These are phyloP conservation scores for Flammula alnicola DNA, from an alignment of 1,284 basidiomycete genomes.

Conservation along the genomic window DNA sequence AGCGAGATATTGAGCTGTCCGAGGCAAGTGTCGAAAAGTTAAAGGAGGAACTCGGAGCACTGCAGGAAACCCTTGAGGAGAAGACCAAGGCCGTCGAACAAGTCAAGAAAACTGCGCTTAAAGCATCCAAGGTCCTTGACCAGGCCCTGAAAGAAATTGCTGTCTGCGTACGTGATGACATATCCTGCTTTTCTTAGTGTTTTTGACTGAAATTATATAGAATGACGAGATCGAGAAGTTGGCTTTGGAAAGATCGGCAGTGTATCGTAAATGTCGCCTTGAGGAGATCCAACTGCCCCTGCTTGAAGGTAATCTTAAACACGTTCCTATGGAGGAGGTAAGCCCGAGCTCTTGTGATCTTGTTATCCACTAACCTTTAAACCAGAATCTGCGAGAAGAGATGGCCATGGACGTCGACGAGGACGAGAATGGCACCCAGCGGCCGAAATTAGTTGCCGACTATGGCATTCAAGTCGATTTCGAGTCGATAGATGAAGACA, in stretches of 20 bases:
- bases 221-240: slow-evolving; percentile 95
- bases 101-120: slow-evolving; percentile 72
- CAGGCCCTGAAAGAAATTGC: slow-evolving; percentile 91
- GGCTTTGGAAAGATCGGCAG: slow-evolving; percentile 82
- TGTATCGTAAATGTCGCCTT: slow-evolving; percentile 91
- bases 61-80: slow-evolving; percentile 72
- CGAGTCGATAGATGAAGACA: slow-evolving; percentile 81
- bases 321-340: slow-evolving; percentile 95
- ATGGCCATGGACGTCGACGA: slow-evolving; percentile 92
- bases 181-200: not conserved
- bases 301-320: slow-evolving; percentile 74
- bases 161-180: slow-evolving; percentile 55
- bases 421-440: slow-evolving; percentile 79
- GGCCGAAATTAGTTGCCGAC: slow-evolving; percentile 73
- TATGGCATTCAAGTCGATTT: slow-evolving; percentile 95
- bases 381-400: slow-evolving; percentile 78
- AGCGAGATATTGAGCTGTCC: slow-evolving; percentile 68
- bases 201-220: slow-evolving; percentile 40
- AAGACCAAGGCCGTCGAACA: slow-evolving; percentile 76
- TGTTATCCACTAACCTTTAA: not conserved
- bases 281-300: slow-evolving; percentile 93
- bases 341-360: slow-evolving; percentile 13
- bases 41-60: slow-evolving; percentile 61
- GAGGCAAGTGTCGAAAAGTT: slow-evolving; percentile 64
- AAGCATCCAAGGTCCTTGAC: slow-evolving; percentile 80